A percentile compares a stretch with the other conserved stretches of the same genome.
These are phyloP conservation scores for Sclerotinia sclerotiorum DNA, from an alignment of 2,329 filamentous ascomycete genomes.

Conservation along the genomic window DNA sequence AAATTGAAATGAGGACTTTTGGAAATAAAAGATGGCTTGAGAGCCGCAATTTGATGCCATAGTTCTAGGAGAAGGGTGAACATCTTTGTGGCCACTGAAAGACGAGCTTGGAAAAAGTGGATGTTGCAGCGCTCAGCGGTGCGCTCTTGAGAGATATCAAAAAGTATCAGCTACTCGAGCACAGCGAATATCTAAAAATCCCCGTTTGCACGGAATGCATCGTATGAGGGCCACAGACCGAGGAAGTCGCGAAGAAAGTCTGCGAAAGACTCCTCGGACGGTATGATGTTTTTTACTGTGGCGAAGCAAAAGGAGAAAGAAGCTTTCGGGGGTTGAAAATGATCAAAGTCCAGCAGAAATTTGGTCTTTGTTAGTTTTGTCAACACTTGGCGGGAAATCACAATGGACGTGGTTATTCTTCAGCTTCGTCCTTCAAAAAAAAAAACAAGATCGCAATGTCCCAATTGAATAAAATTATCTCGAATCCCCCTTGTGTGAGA, in stretches of 20 bases:
- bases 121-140: not conserved
- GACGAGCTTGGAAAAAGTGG: not conserved
- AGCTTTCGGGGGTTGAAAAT: slow-evolving; percentile 10
- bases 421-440: not conserved
- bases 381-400: slow-evolving; percentile 7
- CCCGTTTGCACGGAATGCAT: slow-evolving; percentile 20
- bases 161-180: slow-evolving; percentile 6
- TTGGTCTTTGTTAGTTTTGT: slow-evolving; percentile 15
- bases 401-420: not conserved
- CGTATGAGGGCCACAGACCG: not conserved
- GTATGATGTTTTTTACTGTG: slow-evolving; percentile 10
- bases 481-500: not conserved
- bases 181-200: slow-evolving; percentile 1
- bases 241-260: slow-evolving; percentile 20
- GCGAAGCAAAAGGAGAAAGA: slow-evolving; percentile 21
- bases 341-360: slow-evolving; percentile 4
- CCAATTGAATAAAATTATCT: not conserved
- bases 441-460: not conserved
- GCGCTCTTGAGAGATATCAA: not conserved
- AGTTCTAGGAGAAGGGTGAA: slow-evolving; percentile 31
- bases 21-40: slow-evolving; percentile 58
- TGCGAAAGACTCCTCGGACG: slow-evolving; percentile 17
- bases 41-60: slow-evolving; percentile 48
- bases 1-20: slow-evolving; percentile 74
- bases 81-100: slow-evolving; percentile 29